Evolutionary conservation across 371 early-diverging fungal species (phyloP).

Genomic region (Gilbertella persicaria): DNA sequence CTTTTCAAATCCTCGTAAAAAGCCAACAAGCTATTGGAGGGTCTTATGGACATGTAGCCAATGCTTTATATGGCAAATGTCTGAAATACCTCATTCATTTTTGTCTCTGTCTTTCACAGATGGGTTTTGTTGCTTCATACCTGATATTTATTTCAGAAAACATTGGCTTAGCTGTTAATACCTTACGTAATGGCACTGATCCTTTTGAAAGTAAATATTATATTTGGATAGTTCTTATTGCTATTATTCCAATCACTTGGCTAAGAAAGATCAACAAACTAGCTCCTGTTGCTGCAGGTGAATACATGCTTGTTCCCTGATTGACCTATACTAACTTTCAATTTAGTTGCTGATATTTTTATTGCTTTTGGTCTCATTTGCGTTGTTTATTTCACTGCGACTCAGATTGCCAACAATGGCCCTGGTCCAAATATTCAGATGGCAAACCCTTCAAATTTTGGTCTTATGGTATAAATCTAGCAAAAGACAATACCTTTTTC

Average conservation of each 20-base stretch:
- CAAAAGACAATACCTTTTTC: too few relatives aligned
- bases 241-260: constrained; percentile 79
- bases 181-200: constrained; percentile 58
- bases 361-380: constrained; percentile 77
- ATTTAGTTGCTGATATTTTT: constrained; percentile 81
- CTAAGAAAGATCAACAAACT: constrained; percentile 79
- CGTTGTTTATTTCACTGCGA: constrained; percentile 65
- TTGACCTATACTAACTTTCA: too few relatives aligned
- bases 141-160: constrained; percentile 85
- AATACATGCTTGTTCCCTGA: too few relatives aligned
- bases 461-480: too few relatives aligned
- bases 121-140: constrained; percentile 84
- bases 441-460: constrained; percentile 57
- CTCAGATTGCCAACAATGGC: constrained; percentile 58
- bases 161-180: constrained; percentile 64
- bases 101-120: constrained; percentile 76
- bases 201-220: constrained; percentile 57
- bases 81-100: constrained; percentile 63
- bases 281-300: constrained; percentile 62
- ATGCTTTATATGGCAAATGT: constrained; percentile 66
- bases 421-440: constrained; percentile 47
- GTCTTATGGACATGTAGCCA: constrained; percentile 81
- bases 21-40: constrained; percentile 55
- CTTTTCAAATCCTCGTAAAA: constrained; percentile 36
- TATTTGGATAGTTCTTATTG: constrained; percentile 67